These are phyloP conservation scores for Nicotiana attenuata DNA, from an alignment of 257 asterid species.

Conservation along the genomic window DNA sequence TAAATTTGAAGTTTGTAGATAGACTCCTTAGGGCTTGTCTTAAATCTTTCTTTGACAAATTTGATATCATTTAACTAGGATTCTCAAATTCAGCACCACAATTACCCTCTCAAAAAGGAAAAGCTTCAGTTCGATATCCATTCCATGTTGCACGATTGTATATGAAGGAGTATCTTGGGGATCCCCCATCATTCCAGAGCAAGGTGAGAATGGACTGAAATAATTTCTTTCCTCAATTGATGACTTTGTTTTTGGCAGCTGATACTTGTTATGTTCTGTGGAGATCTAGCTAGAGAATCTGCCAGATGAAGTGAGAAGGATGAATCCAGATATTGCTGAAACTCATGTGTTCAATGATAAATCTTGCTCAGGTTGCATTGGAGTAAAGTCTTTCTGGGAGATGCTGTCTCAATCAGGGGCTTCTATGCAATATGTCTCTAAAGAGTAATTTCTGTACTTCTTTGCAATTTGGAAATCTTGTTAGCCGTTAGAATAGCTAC, in stretches of 20 bases:
- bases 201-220: slow-evolving; percentile 38
- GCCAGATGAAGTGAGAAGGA: slow-evolving; percentile 53
- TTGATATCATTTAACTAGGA: slow-evolving; percentile 41
- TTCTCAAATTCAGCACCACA: slow-evolving; percentile 55
- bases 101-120: slow-evolving; percentile 42
- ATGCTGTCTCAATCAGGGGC: slow-evolving; percentile 74
- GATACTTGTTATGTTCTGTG: slow-evolving; percentile 20
- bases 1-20: slow-evolving; percentile 30
- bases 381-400: slow-evolving; percentile 50
- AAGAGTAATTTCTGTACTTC: slow-evolving; percentile 46
- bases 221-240: neutral
- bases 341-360: slow-evolving; percentile 44
- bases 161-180: slow-evolving; percentile 60
- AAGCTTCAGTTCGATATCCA: slow-evolving; percentile 64
- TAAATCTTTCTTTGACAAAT: slow-evolving; percentile 22
- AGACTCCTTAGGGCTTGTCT: slow-evolving; percentile 14
- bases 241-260: slow-evolving; percentile 19
- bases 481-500: neutral
- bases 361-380: slow-evolving; percentile 38
- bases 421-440: slow-evolving; percentile 56
- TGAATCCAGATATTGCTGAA: slow-evolving; percentile 68
- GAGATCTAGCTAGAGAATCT: slow-evolving; percentile 53
- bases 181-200: slow-evolving; percentile 44
- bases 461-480: slow-evolving; percentile 9
- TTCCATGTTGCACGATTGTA: slow-evolving; percentile 46